Evolutionary conservation across 305 asterid genomes (phyloP).

Genomic region (Fraxinus floribunda): DNA sequence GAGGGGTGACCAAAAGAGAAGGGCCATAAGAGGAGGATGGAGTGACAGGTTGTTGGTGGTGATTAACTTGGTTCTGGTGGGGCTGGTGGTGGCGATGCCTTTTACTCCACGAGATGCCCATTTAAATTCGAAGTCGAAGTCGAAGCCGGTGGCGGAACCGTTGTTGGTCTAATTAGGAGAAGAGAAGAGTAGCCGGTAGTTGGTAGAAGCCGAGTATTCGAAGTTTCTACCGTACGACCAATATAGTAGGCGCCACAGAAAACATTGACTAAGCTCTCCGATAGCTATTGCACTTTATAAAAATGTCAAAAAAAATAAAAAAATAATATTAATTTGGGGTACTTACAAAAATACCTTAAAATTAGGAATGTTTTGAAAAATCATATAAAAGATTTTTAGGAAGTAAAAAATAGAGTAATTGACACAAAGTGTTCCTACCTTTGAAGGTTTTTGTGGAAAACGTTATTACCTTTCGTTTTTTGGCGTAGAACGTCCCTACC

Average conservation of each 20-base stretch:
- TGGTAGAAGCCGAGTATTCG: background rate
- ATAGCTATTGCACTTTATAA: background rate
- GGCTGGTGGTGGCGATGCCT: slow-evolving; percentile 37
- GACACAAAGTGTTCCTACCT: too few species aligned
- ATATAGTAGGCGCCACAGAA: background rate
- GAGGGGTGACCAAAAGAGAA: slow-evolving; percentile 28
- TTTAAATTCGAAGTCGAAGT: background rate
- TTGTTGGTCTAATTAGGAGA: background rate
- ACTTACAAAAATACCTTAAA: too few species aligned
- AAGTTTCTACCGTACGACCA: background rate
- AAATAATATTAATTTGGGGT: too few species aligned
- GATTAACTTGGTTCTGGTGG: slow-evolving; percentile 11
- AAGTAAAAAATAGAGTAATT: too few species aligned
- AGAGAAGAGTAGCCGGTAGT: background rate
- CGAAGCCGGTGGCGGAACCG: slow-evolving; percentile 9
- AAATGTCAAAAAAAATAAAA: too few species aligned
- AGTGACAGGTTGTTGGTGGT: slow-evolving; percentile 17
- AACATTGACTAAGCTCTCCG: background rate
- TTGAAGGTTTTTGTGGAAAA: too few species aligned
- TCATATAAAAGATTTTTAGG: too few species aligned
- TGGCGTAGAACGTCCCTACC: too few species aligned
- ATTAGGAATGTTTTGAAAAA: too few species aligned
- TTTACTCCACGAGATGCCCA: slow-evolving; percentile 65
- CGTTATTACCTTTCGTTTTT: too few species aligned
- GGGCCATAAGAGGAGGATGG: slow-evolving; percentile 26